phyloP scores from a whole-genome alignment of 2,329 filamentous ascomycete species.

The Fusarium penzigii region DNA sequence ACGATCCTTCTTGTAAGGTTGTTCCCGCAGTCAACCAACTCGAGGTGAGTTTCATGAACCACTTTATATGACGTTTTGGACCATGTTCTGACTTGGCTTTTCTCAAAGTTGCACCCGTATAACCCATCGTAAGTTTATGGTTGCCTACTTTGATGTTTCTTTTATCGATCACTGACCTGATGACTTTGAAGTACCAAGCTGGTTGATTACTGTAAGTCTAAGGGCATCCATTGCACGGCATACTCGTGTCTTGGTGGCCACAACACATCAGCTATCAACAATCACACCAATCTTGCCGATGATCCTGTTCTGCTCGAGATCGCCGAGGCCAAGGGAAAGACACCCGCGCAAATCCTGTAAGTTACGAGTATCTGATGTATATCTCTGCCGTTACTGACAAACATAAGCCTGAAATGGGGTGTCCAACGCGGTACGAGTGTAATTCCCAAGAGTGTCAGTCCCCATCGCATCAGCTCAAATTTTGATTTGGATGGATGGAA shows the following conservation, averaged over 20 bases:
- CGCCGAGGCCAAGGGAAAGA: conserved; percentile 6
- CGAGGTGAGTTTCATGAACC: conserved; percentile 52
- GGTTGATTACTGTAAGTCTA: conserved; percentile 10
- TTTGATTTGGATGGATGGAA: conserved; percentile 12
- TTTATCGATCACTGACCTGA: neutral
- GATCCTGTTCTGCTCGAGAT: conserved; percentile 1
- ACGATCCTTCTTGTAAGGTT: conserved; percentile 60
- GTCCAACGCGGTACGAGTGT: conserved; percentile 9
- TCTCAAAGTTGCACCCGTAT: conserved; percentile 9
- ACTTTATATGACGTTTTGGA: neutral
- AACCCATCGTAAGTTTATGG: conserved; percentile 7
- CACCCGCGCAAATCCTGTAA: conserved; percentile 8
- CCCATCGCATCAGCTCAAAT: conserved; percentile 7
- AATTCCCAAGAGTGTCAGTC: conserved; percentile 10
- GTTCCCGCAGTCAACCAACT: conserved; percentile 75
- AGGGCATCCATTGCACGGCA: conserved; percentile 13
- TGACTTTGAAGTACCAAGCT: conserved; percentile 3
- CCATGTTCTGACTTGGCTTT: neutral
- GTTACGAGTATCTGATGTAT: neutral
- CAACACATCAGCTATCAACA: conserved; percentile 9
- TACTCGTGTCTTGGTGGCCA: conserved; percentile 11
- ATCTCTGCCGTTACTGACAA: too few species aligned
- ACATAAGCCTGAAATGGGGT: conserved; percentile 10
- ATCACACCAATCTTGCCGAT: conserved; percentile 5
- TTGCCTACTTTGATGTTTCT: neutral